Evolutionary conservation across 495 filamentous ascomycete genomes (phyloP), one percentile per base, ranked within the genome.

Genomic region (Glonium stellatum): DNA sequence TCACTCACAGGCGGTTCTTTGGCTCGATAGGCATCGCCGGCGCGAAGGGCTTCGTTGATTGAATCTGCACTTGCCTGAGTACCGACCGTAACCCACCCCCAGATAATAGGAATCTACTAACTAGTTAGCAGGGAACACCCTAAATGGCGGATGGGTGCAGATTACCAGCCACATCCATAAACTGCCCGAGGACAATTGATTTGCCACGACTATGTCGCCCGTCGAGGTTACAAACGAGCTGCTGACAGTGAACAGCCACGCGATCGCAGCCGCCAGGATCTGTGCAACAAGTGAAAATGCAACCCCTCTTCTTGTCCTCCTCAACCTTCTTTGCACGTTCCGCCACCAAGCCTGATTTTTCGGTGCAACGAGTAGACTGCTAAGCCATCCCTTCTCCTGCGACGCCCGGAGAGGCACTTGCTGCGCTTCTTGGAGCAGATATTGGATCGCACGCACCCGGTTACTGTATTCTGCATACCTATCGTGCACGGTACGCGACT

Each of bases 81-180:
- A 3, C 65, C 65, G 15, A 67, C 65, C 1, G 58, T 64, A 13
- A 67, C 55, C 65, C 61, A 67, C 15, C 65, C 65, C 42, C 42
- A 51, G 22, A 67, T 67, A 10, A 67, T 57, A 4, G 65, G 61
- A 22, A 67, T 59, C 47, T 58, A 36, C 6, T 3, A 25, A 49
- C 8, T 6, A n/a, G 10, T 15, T 44, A 44, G 39, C 39, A 11
- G 25, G 23, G 19, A 46, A 47, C 39, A 37, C 22, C 55, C 8
- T 42, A 48, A 39, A 23, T 10, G 19, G 34, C n/a, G 6, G 27
- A 6, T 31, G 27, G 27, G 2, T 31, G 2, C 27, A 2, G 48
- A 41, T 15, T 58, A 58, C 55, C 52, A 67, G 25, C 65, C 65
- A 67, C 12, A 61, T 48, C 65, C 65, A 67, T 39, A 67, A 44